These are phyloP conservation scores for Apiospora koreana DNA, from an alignment of 2,329 filamentous ascomycete genomes.

Conservation along the genomic window DNA sequence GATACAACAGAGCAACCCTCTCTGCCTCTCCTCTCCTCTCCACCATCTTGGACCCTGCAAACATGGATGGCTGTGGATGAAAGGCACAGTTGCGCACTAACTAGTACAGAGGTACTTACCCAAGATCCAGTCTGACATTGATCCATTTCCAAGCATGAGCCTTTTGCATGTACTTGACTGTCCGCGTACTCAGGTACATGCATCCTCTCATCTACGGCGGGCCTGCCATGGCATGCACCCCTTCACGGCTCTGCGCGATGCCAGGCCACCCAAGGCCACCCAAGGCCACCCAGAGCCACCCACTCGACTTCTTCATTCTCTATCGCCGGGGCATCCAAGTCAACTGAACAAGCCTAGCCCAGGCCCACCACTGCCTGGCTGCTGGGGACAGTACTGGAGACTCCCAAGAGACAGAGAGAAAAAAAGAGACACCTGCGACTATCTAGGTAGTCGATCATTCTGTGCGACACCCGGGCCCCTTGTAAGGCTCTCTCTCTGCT, in stretches of 20 bases:
- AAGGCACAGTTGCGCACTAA: not conserved
- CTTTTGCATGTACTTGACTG: not conserved
- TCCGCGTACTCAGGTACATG: slow-evolving; percentile 1
- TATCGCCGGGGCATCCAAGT: slow-evolving; percentile 11
- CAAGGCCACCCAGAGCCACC: slow-evolving; percentile 6
- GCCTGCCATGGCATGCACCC: not conserved
- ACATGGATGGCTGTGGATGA: not conserved
- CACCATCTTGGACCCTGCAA: slow-evolving; percentile 5
- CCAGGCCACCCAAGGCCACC: slow-evolving; percentile 3
- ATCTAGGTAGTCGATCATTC: not conserved
- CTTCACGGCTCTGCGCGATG: slow-evolving; percentile 9
- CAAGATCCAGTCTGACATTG: not conserved
- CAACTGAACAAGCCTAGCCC: not conserved
- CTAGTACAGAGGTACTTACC: not conserved
- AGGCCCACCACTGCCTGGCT: not conserved
- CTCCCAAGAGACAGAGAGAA: not conserved
- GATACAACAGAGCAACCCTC: not conserved
- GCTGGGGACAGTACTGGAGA: not conserved
- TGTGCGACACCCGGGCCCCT: slow-evolving; percentile 13
- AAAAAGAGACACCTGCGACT: not conserved
- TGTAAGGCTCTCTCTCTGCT: slow-evolving; percentile 4
- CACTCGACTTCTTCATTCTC: not conserved
- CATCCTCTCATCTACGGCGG: not conserved
- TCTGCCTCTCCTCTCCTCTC: not conserved
- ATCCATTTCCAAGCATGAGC: too few species aligned